Percentiles rank a stretch among this genome's conserved stretches.
Evolutionary conservation across 148 eudicot genomes (phyloP).

Genomic region (Arctostaphylos glauca): DNA sequence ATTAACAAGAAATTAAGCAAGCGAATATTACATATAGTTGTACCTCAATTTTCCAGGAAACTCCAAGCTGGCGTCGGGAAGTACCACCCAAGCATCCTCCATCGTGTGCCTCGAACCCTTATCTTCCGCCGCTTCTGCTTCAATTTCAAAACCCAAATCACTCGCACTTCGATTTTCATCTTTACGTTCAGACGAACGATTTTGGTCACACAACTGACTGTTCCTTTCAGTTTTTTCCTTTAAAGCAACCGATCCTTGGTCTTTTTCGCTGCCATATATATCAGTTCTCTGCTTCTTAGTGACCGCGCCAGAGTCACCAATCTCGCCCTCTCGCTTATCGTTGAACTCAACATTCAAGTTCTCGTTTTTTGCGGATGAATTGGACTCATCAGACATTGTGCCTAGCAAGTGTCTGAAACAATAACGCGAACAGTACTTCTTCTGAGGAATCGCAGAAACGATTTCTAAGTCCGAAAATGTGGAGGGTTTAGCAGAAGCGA

Average conservation of each 20-base stretch:
- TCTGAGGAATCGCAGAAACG: too few species aligned
- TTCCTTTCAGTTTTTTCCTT: background rate
- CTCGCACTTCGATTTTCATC: constrained; percentile 11
- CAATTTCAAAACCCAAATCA: constrained; percentile 31
- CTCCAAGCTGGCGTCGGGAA: constrained; percentile 39
- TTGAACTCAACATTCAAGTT: constrained; percentile 1
- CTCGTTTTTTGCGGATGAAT: constrained; percentile 16
- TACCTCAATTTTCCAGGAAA: constrained; percentile 55
- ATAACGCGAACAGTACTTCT: background rate
- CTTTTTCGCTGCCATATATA: background rate
- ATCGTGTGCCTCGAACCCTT: constrained; percentile 65
- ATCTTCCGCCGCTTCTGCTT: constrained; percentile 72
- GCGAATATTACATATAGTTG: background rate
- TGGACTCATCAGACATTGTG: constrained; percentile 22
- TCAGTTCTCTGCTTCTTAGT: constrained; percentile 29
- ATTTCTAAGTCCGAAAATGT: too few species aligned
- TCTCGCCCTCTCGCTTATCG: constrained; percentile 28
- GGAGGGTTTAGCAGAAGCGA: too few species aligned
- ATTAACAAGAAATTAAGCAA: background rate
- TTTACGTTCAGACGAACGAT: constrained; percentile 6
- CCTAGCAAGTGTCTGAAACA: background rate
- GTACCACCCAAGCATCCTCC: constrained; percentile 76
- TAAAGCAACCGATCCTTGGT: constrained; percentile 1
- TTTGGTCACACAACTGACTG: background rate
- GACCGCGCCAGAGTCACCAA: constrained; percentile 19